phyloP scores from a whole-genome alignment of 305 asterid species.

The Ruellia speciosa region DNA sequence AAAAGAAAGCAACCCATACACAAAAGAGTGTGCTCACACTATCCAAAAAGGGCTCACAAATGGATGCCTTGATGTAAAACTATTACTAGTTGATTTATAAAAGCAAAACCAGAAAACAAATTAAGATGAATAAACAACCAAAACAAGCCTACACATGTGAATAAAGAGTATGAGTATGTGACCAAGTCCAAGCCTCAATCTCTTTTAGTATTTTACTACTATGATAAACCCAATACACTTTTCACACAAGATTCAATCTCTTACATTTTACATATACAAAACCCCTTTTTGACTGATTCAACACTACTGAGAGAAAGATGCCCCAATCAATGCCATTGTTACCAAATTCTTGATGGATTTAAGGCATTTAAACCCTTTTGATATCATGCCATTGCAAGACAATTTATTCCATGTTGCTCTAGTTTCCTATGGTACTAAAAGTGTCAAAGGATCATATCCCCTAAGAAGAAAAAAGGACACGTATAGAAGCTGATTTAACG shows the following conservation, averaged over 20 bases:
- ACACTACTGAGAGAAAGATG: background rate
- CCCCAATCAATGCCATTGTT: background rate
- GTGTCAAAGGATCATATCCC: background rate
- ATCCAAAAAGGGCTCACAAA: constrained; percentile 21
- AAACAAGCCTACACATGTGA: constrained; percentile 15
- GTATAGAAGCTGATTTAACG: constrained; percentile 16
- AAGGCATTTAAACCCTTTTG: background rate
- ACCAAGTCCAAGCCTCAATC: constrained; percentile 14
- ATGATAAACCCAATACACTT: constrained; percentile 4
- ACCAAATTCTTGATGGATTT: background rate
- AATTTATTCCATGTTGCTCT: too few species aligned
- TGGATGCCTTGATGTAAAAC: background rate
- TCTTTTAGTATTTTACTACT: background rate
- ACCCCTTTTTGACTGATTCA: constrained; percentile 10
- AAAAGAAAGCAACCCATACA: constrained; percentile 25
- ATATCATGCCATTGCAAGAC: too few species aligned
- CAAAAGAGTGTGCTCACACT: constrained; percentile 23
- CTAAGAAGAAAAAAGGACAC: background rate
- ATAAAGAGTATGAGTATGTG: background rate
- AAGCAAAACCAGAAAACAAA: constrained; percentile 3
- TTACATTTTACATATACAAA: background rate
- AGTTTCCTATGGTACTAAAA: too few species aligned
- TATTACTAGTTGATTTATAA: constrained; percentile 2
- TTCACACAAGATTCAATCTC: constrained; percentile 22
- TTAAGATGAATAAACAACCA: background rate